A percentile compares a stretch with the other conserved stretches of the same genome.
phyloP scores from a whole-genome alignment of 169 alveolate species.

The Eimeria necatrix region DNA sequence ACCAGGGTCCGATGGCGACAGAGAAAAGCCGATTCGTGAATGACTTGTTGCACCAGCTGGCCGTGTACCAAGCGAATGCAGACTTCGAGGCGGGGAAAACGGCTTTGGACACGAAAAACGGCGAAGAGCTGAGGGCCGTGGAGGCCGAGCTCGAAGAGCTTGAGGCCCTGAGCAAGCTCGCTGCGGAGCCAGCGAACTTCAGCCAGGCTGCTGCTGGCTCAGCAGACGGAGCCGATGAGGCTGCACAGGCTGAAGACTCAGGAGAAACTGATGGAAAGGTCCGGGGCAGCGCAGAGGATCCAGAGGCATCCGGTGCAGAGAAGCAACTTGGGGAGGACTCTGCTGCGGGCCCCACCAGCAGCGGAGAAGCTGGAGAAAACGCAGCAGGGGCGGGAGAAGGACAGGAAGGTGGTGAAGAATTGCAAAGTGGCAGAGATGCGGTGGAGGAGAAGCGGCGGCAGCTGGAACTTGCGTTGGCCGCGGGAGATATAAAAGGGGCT shows the following conservation, averaged over 20 bases:
- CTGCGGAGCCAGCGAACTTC: neutral
- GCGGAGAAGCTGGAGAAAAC: neutral
- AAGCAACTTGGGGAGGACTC: neutral
- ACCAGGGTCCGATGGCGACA: conserved; percentile 52
- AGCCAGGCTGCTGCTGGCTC: neutral
- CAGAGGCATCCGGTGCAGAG: neutral
- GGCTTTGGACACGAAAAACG: neutral
- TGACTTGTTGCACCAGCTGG: conserved; percentile 53
- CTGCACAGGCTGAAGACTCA: neutral
- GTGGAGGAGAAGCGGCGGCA: neutral
- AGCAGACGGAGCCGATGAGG: neutral
- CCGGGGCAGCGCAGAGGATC: neutral
- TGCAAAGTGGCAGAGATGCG: neutral
- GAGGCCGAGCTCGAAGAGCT: conserved; percentile 53
- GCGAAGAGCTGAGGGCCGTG: conserved; percentile 40
- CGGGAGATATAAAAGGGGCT: neutral
- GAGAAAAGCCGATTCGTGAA: conserved; percentile 38
- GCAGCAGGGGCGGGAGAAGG: neutral
- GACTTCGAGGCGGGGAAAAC: conserved; percentile 19
- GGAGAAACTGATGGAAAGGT: conserved; percentile 1
- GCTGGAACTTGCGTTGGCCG: neutral
- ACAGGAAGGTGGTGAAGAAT: neutral
- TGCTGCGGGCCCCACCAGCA: neutral
- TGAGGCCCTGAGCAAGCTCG: neutral
- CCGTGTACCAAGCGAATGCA: conserved; percentile 36